Base-by-base conservation (phyloP, 139 green algal genomes). In the Picochlorum sp. region DNA sequence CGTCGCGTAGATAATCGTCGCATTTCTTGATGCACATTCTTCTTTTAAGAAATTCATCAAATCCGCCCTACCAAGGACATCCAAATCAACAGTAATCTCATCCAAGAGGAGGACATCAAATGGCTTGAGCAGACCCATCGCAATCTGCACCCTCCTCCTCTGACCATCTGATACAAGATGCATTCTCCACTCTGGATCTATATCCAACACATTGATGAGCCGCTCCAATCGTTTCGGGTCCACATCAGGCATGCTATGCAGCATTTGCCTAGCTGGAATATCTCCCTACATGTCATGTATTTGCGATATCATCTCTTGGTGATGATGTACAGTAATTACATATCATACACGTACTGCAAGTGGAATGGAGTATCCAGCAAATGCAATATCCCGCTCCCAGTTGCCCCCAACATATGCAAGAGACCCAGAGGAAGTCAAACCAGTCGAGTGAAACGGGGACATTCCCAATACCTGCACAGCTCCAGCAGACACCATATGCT, bases 41-140 rank as follows among this genome's bases (percentile, higher is more conserved):
- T 88, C n/a, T 49, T 70, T 60, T 18, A 95, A 77, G 62, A 92
- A 96, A 4, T 45, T 30, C 76, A 99, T 87, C 8, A 99, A 83
- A 60, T 97, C 86, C 4, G 89, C 69, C 0, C 94, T 81, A 0
- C 85, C 92, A 26, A 98, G 75, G 30, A 99, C 92, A 70, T 99
- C 94, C 49, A 99, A 77, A 75, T 99, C 94, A 14, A 99, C 94
- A 6, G 94, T 99, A 63, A 95, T 84, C 62, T 95, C 88, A 66
- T 95, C 88, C 62, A 95, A 71, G 31, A 95, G 67, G 24, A 95
- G 62, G 49, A 97, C 86, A 78, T 91, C 81, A 76, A 94, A 94
- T 3, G 85, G 84, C 57, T 83, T 79, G 11, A 95, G 70, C 60
- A 97, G 76, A 3, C 90, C 89, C 60, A 96, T 82, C 57, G 78